Evolutionary conservation across 2,329 filamentous ascomycete species (phyloP), one percentile per base, ranked within the genome.

Genomic region (Penicillium polonicum): DNA sequence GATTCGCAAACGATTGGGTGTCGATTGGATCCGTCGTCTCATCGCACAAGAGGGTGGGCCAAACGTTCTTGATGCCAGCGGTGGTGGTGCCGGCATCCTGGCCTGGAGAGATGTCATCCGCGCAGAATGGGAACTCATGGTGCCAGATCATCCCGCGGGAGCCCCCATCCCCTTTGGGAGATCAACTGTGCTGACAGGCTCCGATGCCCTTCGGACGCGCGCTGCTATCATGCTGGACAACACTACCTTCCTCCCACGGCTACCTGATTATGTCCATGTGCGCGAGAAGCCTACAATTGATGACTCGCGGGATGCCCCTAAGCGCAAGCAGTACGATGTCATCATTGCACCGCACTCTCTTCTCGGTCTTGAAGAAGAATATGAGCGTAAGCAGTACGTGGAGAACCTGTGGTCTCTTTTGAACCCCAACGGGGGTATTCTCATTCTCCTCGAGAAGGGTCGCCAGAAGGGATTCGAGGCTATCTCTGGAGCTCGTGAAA

Each of bases 401-500:
- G 87, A 95, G 69, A 96, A 96, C 60, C 83, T 97, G 1, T 99
- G 94, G 94, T 87, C 85, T 15, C 81, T 97, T 50, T 80, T 97
- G 4, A 90, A 89, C 52, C 89, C 89, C 1, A 83, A 92, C 19
- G 93, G 93, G 1, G 94, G 94, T 36, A 84, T 99, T 15, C 81
- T 99, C 5, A 85, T 97, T 48, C 76, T 97, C 3, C 78, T 97
- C 23, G 94, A 99, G 73, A 97, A 97, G 73, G 94, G 92, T 0
- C 85, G 96, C 13, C 90, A 92, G 13, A 86, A 91, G 43, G 94
- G 94, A 0, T 99, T 99, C 65, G 94, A 97, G 72, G 90, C 91
- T 15, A 85, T 99, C 41, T 93, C 91, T 12, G 89, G 89, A 48
- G 92, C 92, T 6, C 87, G 94, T 49, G 83, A 92, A 42, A 85